Evolutionary conservation across 2,329 filamentous ascomycete genomes (phyloP), one percentile per base, ranked within the genome.

Genomic region (Curvularia sp.): DNA sequence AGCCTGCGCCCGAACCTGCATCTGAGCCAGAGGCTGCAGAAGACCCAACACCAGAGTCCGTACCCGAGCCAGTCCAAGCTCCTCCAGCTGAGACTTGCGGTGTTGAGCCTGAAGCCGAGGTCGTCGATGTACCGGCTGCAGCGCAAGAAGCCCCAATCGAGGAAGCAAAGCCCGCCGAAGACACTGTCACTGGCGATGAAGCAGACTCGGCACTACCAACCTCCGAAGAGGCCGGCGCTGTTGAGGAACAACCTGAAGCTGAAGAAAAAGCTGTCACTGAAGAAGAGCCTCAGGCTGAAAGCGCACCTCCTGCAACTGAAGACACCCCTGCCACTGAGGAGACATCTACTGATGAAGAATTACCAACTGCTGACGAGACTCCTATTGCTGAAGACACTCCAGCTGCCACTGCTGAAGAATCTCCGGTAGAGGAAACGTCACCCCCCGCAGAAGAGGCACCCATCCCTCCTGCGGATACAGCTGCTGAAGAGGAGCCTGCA

Each of bases 401-500:
- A 28, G 28, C 19, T n/a, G 15, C 53, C 25, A 0, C 21, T 32
- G 36, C 1, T 2, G 48, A 43, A 21, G 41, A 53, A 10, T 18
- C 12, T 12, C 32, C 49, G 23, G 8, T 18, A 18, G 53, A 57
- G 4, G 54, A 57, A 8, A 2, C 27, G 15, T 27, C 48, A 28
- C 27, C 36, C 36, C 30, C 49, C 25, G 46, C 21, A 19, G 42
- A 53, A 3, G 51, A 52, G 18, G 5, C 30, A 12, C 10, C 55
- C 5, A 5, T n/a, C 21, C 7, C 38, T 6, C 13, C 43, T 32
- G n/a, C 19, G 13, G 47, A 60, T 21, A 38, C 39, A 6, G 9
- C 38, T 48, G 50, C 30, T 13, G 51, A 63, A 13, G 60, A 54
- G 3, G n/a, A 7, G 1, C 15, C 55, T 18, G 8, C 23, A 27